phyloP scores from a whole-genome alignment of 495 filamentous ascomycete genomes.

The Tuber borchii region DNA sequence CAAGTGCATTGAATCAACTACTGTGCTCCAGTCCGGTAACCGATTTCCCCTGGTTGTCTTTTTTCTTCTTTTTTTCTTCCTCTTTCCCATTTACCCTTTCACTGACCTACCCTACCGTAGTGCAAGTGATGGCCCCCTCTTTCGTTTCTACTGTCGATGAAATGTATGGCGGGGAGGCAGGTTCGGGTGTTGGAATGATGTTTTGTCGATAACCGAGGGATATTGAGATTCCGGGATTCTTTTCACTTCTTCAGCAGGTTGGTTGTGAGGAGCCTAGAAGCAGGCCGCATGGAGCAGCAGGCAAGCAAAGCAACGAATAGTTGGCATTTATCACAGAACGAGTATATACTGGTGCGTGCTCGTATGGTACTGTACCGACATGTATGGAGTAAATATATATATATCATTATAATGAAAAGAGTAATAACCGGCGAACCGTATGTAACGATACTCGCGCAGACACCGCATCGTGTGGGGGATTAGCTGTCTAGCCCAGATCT shows the following conservation, averaged over 20 bases:
- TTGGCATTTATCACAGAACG: neutral
- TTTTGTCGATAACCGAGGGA: constrained; percentile 1
- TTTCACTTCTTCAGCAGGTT: neutral
- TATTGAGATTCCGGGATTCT: constrained; percentile 2
- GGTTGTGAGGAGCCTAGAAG: neutral
- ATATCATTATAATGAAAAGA: neutral
- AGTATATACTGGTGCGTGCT: neutral
- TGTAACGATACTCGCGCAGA: neutral
- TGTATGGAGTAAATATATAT: neutral
- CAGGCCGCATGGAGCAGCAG: neutral
- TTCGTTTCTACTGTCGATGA: neutral
- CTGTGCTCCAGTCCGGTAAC: neutral
- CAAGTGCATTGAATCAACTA: neutral
- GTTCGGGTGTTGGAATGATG: constrained; percentile 3
- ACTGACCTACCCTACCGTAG: neutral
- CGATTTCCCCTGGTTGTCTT: neutral
- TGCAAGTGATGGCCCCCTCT: neutral
- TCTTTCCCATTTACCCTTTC: neutral
- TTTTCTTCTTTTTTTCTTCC: neutral
- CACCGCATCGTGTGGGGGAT: neutral
- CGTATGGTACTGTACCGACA: neutral
- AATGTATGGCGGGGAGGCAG: neutral
- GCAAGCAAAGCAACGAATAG: neutral
- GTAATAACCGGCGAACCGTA: neutral
- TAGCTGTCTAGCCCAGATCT: neutral